These are phyloP conservation scores for Epichloe gansuensis DNA, from an alignment of 2,329 filamentous ascomycete genomes.

Conservation along the genomic window DNA sequence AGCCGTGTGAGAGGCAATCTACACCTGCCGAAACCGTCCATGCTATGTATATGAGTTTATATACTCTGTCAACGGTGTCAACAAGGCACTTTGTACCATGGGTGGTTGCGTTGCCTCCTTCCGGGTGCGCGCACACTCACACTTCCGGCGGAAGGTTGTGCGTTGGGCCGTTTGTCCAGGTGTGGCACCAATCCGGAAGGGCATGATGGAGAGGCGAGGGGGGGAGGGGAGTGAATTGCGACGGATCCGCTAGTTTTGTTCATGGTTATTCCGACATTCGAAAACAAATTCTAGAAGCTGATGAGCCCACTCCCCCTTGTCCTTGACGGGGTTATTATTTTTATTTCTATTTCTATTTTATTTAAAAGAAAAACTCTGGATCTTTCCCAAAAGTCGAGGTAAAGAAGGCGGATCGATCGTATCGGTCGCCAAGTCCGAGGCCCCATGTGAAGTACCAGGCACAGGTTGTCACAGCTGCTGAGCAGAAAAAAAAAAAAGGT, in stretches of 20 bases:
- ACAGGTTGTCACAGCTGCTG: not conserved
- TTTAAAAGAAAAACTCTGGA: not conserved
- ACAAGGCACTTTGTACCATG: too few species aligned
- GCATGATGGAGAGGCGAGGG: too few species aligned
- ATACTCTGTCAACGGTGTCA: too few species aligned
- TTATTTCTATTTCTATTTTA: too few species aligned
- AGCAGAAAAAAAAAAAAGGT: too few species aligned
- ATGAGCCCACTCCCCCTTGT: not conserved
- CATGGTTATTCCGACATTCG: not conserved
- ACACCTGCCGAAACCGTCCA: too few species aligned
- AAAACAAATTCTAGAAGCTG: not conserved
- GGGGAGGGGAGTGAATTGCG: too few species aligned
- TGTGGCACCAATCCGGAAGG: not conserved
- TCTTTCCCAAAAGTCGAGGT: not conserved
- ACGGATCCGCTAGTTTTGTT: not conserved
- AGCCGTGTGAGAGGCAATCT: too few species aligned
- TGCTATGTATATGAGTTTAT: too few species aligned
- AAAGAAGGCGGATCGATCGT: not conserved
- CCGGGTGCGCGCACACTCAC: not conserved
- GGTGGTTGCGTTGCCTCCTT: too few species aligned
- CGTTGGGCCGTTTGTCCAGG: not conserved
- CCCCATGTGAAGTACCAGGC: not conserved
- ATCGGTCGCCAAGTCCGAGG: not conserved
- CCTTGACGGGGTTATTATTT: too few species aligned
- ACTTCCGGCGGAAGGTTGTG: not conserved